Evolutionary conservation across 2,329 filamentous ascomycete genomes (phyloP), one percentile per base, ranked within the genome.

Genomic region (Pseudophaeomoniella oleicola): DNA sequence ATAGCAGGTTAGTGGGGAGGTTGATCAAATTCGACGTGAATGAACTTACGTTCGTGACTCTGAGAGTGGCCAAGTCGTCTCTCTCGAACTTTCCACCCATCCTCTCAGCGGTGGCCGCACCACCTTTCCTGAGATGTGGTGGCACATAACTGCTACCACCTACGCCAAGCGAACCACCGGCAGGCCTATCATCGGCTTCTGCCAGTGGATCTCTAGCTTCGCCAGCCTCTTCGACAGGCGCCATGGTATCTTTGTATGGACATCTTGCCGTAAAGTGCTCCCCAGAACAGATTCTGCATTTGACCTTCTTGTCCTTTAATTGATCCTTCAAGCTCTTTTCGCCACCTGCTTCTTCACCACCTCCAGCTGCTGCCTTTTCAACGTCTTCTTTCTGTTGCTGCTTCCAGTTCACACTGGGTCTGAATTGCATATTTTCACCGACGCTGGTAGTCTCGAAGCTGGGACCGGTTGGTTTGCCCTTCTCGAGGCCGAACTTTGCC

Each of bases 181-280:
- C 59, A 29, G 59, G 51, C 30, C 53, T 49, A 18, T 56, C 53
- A 15, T 59, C 63, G 35, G 60, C 60, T 34, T 59, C 67, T 16
- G 60, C 59, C 45, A 50, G 41, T n/a, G 46, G 46, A 37, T 50
- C 46, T 1, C 48, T 42, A 15, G 50, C 54, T 18, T 48, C 56
- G 30, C 52, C 44, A 14, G 57, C 43, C 47, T 67, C 65, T 30
- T 65, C 64, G 39, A 67, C 60, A 4, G 65, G 90, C 22, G 88
- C 86, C 86, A 98, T 94, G 51, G 88, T 98, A 60, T 96, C 90
- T 71, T 96, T 98, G 79, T 94, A 98, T 22, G 90, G 90, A 76
- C 90, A 98, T 60, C 90, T 81, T 49, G 88, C 88, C 30, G 90
- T 98, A 72, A 96, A 98, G 76, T 98, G 90, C 71, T 98, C 90